Evolutionary conservation across 2,329 filamentous ascomycete genomes (phyloP), one percentile per base, ranked within the genome.

Genomic region (Hypoxylon sp.): DNA sequence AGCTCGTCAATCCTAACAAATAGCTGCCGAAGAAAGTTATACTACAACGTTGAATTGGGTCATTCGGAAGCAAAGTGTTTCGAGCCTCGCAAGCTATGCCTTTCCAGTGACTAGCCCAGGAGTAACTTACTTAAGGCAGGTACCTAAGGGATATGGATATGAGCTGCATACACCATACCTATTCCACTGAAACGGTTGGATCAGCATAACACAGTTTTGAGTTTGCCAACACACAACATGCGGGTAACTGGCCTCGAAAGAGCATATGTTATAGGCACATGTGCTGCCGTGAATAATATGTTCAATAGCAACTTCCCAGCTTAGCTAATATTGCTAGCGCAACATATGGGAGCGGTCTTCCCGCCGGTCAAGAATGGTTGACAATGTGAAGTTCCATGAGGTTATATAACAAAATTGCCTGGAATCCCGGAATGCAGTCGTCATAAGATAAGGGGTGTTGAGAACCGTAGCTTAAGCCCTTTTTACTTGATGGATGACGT

Each of bases 401-500:
- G 14, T 54, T 6, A 33, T 50, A 55, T 31, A 44, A 27, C 25
- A 13, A 27, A 7, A 33, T 25, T 25, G 13, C n/a, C 30, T 20
- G 17, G 55, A 11, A 46, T 54, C 6, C 11, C 6, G 13, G 11
- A 17, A 13, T 3, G 6, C 20, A 14, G n/a, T 17, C 11, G 2
- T 17, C 14, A 33, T 13, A 35, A 42, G 40, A 48, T 44, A 17
- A 22, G 11, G 11, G 10, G 7, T 31, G 8, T 20, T 17, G 8
- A 14, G 14, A 20, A 14, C 13, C 27, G 46, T 10, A 44, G 25
- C 25, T 31, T 57, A 5, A 7, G 31, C 31, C n/a, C n/a, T 50
- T 17, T 56, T 10, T n/a, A 25, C 31, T 25, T 35, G 17, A 60
- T 25, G n/a, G 20, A 44, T 61, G 49, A 54, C 49, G 48, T 68